These are phyloP conservation scores for Diplodia mutila DNA, from an alignment of 2,329 filamentous ascomycete genomes.

Conservation along the genomic window DNA sequence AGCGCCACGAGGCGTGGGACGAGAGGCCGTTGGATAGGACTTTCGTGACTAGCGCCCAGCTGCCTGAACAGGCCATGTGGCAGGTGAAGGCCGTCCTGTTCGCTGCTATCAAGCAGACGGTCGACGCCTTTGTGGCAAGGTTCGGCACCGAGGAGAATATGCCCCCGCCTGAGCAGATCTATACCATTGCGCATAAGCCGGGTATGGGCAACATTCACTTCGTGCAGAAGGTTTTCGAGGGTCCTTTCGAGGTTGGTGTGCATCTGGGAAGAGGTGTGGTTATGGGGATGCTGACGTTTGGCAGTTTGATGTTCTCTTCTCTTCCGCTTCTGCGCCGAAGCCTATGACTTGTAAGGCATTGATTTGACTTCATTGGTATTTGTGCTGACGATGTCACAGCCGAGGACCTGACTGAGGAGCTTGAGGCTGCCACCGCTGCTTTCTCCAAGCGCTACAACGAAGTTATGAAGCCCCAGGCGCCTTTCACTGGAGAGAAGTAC, in stretches of 20 bases:
- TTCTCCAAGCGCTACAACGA: slow-evolving; percentile 77
- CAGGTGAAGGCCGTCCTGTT: slow-evolving; percentile 73
- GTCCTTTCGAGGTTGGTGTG: slow-evolving; percentile 68
- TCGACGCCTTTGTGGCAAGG: slow-evolving; percentile 62
- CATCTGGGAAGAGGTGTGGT: not conserved
- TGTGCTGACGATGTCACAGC: slow-evolving; percentile 29
- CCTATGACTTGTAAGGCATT: slow-evolving; percentile 49
- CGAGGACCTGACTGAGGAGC: slow-evolving; percentile 70
- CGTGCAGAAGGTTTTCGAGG: slow-evolving; percentile 89
- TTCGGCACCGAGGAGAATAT: slow-evolving; percentile 65
- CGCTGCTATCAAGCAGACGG: slow-evolving; percentile 63
- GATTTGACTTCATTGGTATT: slow-evolving; percentile 37
- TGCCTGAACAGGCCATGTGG: slow-evolving; percentile 75
- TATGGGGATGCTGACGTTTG: slow-evolving; percentile 38
- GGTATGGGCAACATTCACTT: slow-evolving; percentile 79
- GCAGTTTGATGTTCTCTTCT: slow-evolving; percentile 89
- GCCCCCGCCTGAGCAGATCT: slow-evolving; percentile 83
- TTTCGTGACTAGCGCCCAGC: slow-evolving; percentile 70
- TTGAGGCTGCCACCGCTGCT: slow-evolving; percentile 65
- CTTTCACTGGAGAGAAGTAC: slow-evolving; percentile 76
- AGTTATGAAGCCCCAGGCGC: slow-evolving; percentile 72
- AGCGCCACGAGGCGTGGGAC: slow-evolving; percentile 65
- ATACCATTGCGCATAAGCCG: slow-evolving; percentile 73
- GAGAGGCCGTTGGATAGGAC: slow-evolving; percentile 76
- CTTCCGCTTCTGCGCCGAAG: slow-evolving; percentile 68